Evolutionary conservation across 805 yeast species (phyloP).

Genomic region (Hanseniaspora meyeri): DNA sequence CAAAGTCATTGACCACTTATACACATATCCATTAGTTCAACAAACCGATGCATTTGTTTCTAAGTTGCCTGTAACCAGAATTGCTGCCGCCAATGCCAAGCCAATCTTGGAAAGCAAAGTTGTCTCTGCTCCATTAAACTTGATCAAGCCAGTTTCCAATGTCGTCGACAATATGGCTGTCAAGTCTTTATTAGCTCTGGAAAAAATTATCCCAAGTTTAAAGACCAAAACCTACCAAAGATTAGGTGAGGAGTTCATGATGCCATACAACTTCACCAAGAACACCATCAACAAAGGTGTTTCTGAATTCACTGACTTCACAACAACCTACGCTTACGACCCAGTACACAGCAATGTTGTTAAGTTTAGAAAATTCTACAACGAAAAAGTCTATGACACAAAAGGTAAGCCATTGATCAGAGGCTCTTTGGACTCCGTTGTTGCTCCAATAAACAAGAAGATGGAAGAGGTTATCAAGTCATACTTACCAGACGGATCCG

Average conservation of each 20-base stretch:
- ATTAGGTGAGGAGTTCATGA: constrained; percentile 36
- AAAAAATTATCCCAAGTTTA: constrained; percentile 45
- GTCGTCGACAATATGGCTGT: constrained; percentile 46
- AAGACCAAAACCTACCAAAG: constrained; percentile 42
- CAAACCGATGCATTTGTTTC: constrained; percentile 30
- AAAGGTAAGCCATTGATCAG: constrained; percentile 53
- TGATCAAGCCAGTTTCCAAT: constrained; percentile 32
- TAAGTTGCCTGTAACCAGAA: constrained; percentile 30
- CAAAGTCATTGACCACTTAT: constrained; percentile 33
- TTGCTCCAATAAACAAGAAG: constrained; percentile 48
- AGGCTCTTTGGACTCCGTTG: constrained; percentile 48
- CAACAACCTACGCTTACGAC: constrained; percentile 29
- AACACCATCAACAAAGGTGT: constrained; percentile 31
- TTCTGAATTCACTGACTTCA: constrained; percentile 25
- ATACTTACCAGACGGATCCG: constrained; percentile 36
- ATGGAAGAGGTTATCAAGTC: constrained; percentile 35
- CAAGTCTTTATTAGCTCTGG: constrained; percentile 43
- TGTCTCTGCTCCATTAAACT: constrained; percentile 24
- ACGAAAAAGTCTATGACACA: constrained; percentile 41
- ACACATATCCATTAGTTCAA: constrained; percentile 37
- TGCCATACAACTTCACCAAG: constrained; percentile 40
- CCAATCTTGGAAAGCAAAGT: constrained; percentile 27
- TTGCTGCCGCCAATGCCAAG: constrained; percentile 25
- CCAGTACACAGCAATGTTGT: constrained; percentile 41
- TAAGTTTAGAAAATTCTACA: constrained; percentile 39